phyloP scores from a whole-genome alignment of 352 stramenopile genomes.

The Phytopythium chamaehyphon region DNA sequence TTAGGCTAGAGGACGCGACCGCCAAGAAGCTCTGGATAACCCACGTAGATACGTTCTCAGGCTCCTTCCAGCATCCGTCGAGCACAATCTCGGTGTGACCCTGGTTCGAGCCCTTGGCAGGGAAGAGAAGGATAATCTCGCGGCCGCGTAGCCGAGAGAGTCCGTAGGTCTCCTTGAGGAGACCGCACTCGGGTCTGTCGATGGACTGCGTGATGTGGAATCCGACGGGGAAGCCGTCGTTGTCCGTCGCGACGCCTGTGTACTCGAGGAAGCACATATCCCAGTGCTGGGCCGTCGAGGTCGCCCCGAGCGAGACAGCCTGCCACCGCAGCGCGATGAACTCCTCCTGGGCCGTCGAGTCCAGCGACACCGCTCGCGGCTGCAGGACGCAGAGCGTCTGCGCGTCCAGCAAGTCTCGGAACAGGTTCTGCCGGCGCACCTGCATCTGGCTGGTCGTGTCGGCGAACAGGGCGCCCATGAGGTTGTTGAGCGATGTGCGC shows the following conservation, averaged over 20 bases:
- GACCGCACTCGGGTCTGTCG: constrained; percentile 49
- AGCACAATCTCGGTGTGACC: constrained; percentile 55
- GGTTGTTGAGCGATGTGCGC: constrained; percentile 40
- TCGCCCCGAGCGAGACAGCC: constrained; percentile 49
- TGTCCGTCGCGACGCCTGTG: constrained; percentile 56
- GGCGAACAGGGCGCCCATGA: constrained; percentile 64
- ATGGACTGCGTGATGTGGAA: constrained; percentile 62
- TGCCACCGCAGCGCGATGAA: constrained; percentile 74
- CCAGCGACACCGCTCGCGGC: constrained; percentile 21
- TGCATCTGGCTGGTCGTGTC: constrained; percentile 39
- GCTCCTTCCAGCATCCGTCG: constrained; percentile 35
- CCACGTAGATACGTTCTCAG: constrained; percentile 32
- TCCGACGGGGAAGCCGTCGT: constrained; percentile 43
- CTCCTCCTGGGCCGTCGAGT: constrained; percentile 39
- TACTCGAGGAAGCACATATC: constrained; percentile 77
- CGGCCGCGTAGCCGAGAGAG: constrained; percentile 43
- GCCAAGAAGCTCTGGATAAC: constrained; percentile 39
- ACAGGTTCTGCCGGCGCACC: constrained; percentile 45
- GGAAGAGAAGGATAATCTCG: constrained; percentile 46
- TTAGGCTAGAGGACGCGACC: constrained; percentile 27
- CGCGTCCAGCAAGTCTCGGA: constrained; percentile 51
- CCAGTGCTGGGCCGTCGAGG: constrained; percentile 40
- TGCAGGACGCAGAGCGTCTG: constrained; percentile 58
- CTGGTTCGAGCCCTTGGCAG: constrained; percentile 20
- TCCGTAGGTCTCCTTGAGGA: constrained; percentile 61